phyloP scores from a whole-genome alignment of 148 eudicot genomes.

The Cornus suecica region DNA sequence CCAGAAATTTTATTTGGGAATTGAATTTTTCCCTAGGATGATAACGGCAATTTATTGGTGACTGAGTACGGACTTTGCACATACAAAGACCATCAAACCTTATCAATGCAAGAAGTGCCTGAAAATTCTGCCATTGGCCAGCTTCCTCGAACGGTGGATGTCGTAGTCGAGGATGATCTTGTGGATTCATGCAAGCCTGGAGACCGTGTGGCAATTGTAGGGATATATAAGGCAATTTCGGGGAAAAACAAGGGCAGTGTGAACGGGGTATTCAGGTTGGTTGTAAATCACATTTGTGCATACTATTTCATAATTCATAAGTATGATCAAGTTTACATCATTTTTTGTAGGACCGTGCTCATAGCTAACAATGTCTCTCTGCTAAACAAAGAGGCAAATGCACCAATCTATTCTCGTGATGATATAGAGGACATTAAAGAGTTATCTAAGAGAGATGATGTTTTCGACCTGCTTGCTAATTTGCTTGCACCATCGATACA shows the following conservation, averaged over 20 bases:
- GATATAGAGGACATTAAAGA: constrained; percentile 73
- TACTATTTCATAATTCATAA: neutral
- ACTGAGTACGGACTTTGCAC: constrained; percentile 96
- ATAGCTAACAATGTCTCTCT: constrained; percentile 88
- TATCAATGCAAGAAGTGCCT: constrained; percentile 99
- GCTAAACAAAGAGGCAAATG: constrained; percentile 92
- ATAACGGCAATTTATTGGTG: constrained; percentile 85
- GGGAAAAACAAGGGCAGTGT: constrained; percentile 94
- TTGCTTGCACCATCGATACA: constrained; percentile 97
- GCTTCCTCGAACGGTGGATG: constrained; percentile 91
- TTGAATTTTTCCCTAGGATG: constrained; percentile 55
- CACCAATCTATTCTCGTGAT: constrained; percentile 69
- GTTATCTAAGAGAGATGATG: constrained; percentile 75
- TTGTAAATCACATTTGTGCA: neutral
- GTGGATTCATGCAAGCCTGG: constrained; percentile 99
- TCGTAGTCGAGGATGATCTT: constrained; percentile 91
- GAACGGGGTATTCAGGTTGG: constrained; percentile 96
- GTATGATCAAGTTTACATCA: constrained; percentile 1
- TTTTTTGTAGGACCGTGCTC: constrained; percentile 80
- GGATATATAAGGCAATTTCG: constrained; percentile 93
- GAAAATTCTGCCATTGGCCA: constrained; percentile 99
- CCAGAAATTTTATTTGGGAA: neutral
- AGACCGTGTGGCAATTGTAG: constrained; percentile 96
- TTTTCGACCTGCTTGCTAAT: constrained; percentile 72
- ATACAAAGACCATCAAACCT: constrained; percentile 94